phyloP scores from a whole-genome alignment of 192 early-diverging fungal species.

The Physocladia obscura region DNA sequence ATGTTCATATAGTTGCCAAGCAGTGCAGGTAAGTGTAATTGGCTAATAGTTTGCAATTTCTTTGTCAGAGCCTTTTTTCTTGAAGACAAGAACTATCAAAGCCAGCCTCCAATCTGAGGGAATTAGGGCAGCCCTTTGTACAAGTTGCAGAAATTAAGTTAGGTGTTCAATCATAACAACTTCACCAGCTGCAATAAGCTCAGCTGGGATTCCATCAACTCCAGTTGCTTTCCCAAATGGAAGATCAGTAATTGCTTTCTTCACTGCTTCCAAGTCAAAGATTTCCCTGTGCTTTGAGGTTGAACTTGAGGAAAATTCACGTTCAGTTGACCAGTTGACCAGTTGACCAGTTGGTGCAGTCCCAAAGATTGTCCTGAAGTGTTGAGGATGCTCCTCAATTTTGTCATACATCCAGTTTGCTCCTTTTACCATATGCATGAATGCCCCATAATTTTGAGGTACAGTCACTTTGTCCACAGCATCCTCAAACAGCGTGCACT shows the following conservation, averaged over 20 bases:
- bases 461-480: constrained; percentile 28
- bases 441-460: neutral
- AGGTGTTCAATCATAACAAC: neutral
- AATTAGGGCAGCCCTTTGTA: neutral
- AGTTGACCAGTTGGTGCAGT: neutral
- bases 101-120: neutral
- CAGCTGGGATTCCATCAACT: neutral
- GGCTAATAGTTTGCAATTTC: neutral
- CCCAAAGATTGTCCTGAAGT: neutral
- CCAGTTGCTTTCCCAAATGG: too few species aligned
- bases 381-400: neutral
- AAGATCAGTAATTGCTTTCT: too few species aligned
- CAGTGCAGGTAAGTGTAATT: neutral
- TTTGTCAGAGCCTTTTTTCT: neutral
- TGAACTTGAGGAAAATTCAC: neutral
- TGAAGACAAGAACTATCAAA: neutral
- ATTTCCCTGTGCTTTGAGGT: neutral
- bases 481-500: too few species aligned
- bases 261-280: neutral
- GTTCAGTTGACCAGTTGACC: neutral
- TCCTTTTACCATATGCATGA: neutral
- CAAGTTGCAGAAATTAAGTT: neutral
- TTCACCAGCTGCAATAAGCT: neutral
- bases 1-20: too few species aligned
- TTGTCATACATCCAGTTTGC: neutral